These are phyloP conservation scores for Nitzschia inconspicua DNA, from an alignment of 108 stramenopile genomes.

Conservation along the genomic window DNA sequence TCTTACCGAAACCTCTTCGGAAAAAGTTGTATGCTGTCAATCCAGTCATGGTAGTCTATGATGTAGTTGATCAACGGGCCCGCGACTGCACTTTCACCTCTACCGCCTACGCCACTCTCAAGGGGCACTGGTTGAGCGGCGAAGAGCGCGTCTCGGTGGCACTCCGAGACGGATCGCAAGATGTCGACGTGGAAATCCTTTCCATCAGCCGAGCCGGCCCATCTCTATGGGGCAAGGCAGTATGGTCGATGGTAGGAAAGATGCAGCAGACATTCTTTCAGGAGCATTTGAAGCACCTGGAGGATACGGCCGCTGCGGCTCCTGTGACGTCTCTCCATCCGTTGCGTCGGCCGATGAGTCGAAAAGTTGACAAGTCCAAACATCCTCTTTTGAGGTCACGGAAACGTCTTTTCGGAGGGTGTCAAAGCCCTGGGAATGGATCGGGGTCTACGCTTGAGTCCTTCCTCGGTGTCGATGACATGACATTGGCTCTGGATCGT, in stretches of 20 bases:
- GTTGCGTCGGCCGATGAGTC: too few relatives aligned
- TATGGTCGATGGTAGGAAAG: conserved; percentile 48
- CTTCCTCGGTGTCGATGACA: too few relatives aligned
- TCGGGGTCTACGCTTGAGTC: too few relatives aligned
- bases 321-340: too few relatives aligned
- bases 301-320: conserved; percentile 12
- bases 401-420: too few relatives aligned
- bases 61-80: conserved; percentile 47
- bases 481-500: too few relatives aligned
- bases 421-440: too few relatives aligned
- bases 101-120: conserved; percentile 50
- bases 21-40: conserved; percentile 34
- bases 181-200: conserved; percentile 46
- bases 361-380: conserved; percentile 5
- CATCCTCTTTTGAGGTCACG: too few relatives aligned
- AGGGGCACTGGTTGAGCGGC: conserved; percentile 45
- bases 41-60: conserved; percentile 48
- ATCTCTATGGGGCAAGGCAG: conserved; percentile 11
- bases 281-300: conserved; percentile 37
- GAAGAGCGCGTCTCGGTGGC: conserved; percentile 56
- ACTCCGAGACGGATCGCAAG: conserved; percentile 32
- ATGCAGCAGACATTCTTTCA: conserved; percentile 51
- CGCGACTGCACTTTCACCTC: conserved; percentile 25
- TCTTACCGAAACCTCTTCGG: conserved; percentile 6
- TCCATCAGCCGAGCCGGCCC: conserved; percentile 29